Evolutionary conservation across 2,329 filamentous ascomycete genomes (phyloP).

Genomic region (Thelonectria olida): DNA sequence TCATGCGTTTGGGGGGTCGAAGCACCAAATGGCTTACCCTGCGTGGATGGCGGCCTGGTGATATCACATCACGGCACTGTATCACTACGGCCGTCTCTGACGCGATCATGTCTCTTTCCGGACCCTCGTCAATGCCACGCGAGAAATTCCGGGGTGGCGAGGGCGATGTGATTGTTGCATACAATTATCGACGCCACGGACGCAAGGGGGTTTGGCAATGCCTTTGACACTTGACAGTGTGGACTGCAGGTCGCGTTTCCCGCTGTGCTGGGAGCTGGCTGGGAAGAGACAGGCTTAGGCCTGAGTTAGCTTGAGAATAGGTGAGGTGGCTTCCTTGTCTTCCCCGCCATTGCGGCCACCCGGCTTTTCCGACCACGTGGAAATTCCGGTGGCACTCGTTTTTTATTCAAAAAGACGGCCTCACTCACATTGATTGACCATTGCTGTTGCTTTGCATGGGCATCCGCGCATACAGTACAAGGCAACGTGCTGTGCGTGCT

Average conservation of each 20-base stretch:
- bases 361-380: constrained; percentile 20
- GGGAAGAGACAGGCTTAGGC: too few relatives aligned
- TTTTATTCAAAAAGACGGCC: too few relatives aligned
- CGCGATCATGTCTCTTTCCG: not conserved
- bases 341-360: constrained; percentile 6
- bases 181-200: not conserved
- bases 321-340: not conserved
- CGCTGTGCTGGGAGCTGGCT: not conserved
- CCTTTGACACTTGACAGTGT: not conserved
- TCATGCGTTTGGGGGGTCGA: not conserved
- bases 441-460: not conserved
- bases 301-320: not conserved
- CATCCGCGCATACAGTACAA: too few relatives aligned
- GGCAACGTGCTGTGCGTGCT: too few relatives aligned
- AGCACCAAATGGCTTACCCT: not conserved
- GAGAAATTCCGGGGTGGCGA: constrained; percentile 11
- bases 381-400: not conserved
- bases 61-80: not conserved
- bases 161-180: not conserved
- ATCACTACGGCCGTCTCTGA: not conserved
- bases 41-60: too few relatives aligned
- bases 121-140: constrained; percentile 19
- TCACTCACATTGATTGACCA: not conserved
- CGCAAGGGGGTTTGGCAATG: not conserved
- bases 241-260: not conserved